Evolutionary conservation across 495 filamentous ascomycete species (phyloP).

Genomic region (Xylaria longipes): DNA sequence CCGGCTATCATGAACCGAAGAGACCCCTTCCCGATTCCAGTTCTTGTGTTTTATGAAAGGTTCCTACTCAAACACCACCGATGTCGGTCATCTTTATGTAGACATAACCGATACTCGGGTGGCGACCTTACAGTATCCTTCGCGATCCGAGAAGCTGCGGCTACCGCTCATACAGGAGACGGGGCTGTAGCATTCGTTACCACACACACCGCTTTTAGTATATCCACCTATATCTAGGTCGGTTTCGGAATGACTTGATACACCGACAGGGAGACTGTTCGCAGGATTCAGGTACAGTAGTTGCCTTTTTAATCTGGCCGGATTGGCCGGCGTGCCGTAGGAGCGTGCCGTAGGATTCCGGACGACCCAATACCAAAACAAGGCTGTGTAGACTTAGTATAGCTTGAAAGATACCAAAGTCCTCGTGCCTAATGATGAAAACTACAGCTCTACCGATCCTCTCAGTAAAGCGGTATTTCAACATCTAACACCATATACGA

Average conservation of each 20-base stretch:
- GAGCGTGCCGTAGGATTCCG: neutral
- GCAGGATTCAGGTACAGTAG: neutral
- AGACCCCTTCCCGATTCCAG: neutral
- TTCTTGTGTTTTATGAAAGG: neutral
- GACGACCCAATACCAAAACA: neutral
- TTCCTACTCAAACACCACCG: neutral
- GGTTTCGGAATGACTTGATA: neutral
- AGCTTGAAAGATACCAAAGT: neutral
- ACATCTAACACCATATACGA: neutral
- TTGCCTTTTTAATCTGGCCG: neutral
- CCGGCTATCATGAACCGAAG: neutral
- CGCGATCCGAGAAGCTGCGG: neutral
- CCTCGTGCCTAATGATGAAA: neutral
- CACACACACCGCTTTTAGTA: neutral
- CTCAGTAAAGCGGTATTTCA: too few relatives aligned
- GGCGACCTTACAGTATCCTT: neutral
- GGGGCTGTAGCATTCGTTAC: neutral
- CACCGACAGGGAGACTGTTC: neutral
- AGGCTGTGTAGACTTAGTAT: neutral
- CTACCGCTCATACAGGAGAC: neutral
- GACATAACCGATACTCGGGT: neutral
- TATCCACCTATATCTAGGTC: neutral
- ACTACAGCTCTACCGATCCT: too few relatives aligned
- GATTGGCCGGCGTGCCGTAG: neutral
- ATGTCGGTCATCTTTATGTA: neutral